phyloP scores from a whole-genome alignment of 2,329 filamentous ascomycete species.

The Coniochaeta pulveracea region DNA sequence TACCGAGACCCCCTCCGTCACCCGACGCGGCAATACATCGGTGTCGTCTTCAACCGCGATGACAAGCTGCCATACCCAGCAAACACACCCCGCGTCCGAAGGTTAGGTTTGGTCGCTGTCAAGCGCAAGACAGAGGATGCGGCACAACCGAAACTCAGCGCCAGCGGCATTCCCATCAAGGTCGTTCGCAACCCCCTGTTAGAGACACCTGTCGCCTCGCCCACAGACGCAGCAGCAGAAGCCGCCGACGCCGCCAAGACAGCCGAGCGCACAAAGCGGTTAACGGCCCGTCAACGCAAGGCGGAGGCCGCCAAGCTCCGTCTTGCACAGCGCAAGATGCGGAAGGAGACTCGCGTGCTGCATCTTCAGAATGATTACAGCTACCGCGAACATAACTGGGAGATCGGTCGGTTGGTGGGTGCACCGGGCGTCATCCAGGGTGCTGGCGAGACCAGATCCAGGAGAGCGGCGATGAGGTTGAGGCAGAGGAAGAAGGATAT shows the following conservation, averaged over 20 bases:
- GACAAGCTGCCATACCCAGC: slow-evolving; percentile 68
- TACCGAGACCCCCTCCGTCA: slow-evolving; percentile 80
- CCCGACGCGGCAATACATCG: slow-evolving; percentile 87
- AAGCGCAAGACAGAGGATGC: slow-evolving; percentile 22
- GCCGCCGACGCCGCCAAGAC: slow-evolving; percentile 1
- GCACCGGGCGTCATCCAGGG: slow-evolving; percentile 13
- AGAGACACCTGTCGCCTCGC: slow-evolving; percentile 5
- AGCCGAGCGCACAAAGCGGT: slow-evolving; percentile 4
- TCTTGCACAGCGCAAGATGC: slow-evolving; percentile 8
- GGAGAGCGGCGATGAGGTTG: slow-evolving; percentile 34
- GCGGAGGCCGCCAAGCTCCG: slow-evolving; percentile 1
- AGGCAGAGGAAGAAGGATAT: slow-evolving; percentile 11
- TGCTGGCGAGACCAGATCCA: slow-evolving; percentile 33
- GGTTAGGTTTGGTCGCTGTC: slow-evolving; percentile 59
- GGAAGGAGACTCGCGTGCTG: slow-evolving; percentile 30
- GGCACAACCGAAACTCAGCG: slow-evolving; percentile 22
- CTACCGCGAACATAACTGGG: slow-evolving; percentile 50
- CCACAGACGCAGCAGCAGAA: slow-evolving; percentile 5
- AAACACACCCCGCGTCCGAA: slow-evolving; percentile 63
- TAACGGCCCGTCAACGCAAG: slow-evolving; percentile 5
- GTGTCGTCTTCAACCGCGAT: slow-evolving; percentile 74
- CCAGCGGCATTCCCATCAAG: slow-evolving; percentile 20
- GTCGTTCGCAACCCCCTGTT: slow-evolving; percentile 16
- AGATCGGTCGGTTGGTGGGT: slow-evolving; percentile 40
- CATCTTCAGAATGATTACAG: slow-evolving; percentile 41